phyloP scores from a whole-genome alignment of 106 monocot species.

The Acorus gramineus region DNA sequence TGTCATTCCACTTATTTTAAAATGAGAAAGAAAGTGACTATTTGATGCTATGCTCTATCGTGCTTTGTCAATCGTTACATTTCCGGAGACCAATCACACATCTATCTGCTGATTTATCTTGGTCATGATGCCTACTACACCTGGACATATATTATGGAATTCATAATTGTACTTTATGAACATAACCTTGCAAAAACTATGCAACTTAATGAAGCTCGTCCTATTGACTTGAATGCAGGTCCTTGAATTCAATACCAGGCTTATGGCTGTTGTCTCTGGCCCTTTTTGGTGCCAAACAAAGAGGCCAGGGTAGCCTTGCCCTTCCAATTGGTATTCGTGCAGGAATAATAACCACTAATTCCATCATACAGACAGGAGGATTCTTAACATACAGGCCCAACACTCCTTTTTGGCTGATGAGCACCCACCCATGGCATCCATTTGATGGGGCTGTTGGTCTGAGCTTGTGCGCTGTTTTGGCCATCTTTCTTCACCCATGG shows the following conservation, averaged over 20 bases:
- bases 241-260: slow-evolving; percentile 59
- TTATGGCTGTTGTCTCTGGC: slow-evolving; percentile 60
- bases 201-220: background rate
- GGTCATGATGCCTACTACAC: too few relatives aligned
- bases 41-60: too few relatives aligned
- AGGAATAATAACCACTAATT: slow-evolving; percentile 60
- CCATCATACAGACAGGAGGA: slow-evolving; percentile 34
- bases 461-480: slow-evolving; percentile 32
- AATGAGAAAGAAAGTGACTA: too few relatives aligned
- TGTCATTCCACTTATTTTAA: too few relatives aligned
- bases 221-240: slow-evolving; percentile 42
- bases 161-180: too few relatives aligned
- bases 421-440: slow-evolving; percentile 55
- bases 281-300: slow-evolving; percentile 72
- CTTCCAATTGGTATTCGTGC: slow-evolving; percentile 57
- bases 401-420: slow-evolving; percentile 49
- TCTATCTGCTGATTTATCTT: too few relatives aligned
- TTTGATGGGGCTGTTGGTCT: slow-evolving; percentile 79
- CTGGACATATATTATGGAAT: too few relatives aligned
- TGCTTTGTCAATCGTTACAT: too few relatives aligned
- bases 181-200: too few relatives aligned
- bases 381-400: slow-evolving; percentile 31
- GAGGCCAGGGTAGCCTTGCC: slow-evolving; percentile 36
- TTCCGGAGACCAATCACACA: too few relatives aligned
- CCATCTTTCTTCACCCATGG: slow-evolving; percentile 48